These are phyloP conservation scores for Rachicladosporium sp. DNA, from an alignment of 2,329 filamentous ascomycete genomes.

Conservation along the genomic window DNA sequence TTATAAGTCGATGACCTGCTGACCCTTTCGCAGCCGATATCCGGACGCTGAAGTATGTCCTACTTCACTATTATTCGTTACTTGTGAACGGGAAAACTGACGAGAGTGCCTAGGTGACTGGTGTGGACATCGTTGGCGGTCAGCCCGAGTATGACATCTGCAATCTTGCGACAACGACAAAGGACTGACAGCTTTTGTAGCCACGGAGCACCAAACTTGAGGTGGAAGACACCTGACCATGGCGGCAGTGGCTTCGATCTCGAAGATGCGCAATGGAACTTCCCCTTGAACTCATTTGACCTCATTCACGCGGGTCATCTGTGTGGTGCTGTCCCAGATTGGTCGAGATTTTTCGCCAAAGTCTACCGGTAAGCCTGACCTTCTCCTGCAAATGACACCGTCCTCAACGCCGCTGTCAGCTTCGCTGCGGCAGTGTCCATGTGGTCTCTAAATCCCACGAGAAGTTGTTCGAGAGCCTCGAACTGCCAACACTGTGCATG, in stretches of 20 bases:
- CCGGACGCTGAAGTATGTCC: constrained; percentile 38
- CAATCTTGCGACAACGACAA: no score
- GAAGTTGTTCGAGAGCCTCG: no score
- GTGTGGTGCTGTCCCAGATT: constrained; percentile 63
- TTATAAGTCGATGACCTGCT: not conserved
- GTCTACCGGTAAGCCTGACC: constrained; percentile 49
- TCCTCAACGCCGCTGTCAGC: no score
- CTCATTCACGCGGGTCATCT: constrained; percentile 74
- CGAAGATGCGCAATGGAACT: constrained; percentile 64
- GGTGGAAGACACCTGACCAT: constrained; percentile 12
- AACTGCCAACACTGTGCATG: no score
- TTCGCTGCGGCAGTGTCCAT: no score
- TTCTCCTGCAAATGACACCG: no score
- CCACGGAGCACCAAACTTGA: constrained; percentile 1
- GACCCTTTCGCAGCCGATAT: constrained; percentile 31
- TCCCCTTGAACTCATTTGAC: constrained; percentile 60
- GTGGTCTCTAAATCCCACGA: no score
- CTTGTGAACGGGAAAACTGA: no score
- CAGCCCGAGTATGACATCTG: constrained; percentile 1
- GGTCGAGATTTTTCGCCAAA: constrained; percentile 40
- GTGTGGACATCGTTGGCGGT: constrained; percentile 13
- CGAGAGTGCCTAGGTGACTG: constrained; percentile 11
- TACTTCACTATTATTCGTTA: not conserved
- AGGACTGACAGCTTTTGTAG: not conserved
- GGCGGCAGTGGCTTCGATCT: constrained; percentile 43